Percentiles rank a stretch among this genome's conserved stretches.
Evolutionary conservation across 2,329 filamentous ascomycete species (phyloP).

Genomic region (Aciculosporium take): DNA sequence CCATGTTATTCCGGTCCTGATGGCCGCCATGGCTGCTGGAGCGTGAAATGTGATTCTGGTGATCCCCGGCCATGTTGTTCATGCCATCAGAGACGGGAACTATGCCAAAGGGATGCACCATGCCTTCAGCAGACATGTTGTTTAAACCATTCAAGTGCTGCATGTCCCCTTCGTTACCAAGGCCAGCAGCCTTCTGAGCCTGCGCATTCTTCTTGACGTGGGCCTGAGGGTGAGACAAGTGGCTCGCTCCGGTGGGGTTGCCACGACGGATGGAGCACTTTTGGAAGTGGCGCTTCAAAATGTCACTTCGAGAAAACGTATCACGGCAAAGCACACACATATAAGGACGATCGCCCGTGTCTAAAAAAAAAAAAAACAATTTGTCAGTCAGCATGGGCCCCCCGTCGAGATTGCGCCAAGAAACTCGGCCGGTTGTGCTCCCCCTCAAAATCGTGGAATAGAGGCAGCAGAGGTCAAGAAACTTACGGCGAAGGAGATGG

Average conservation of each 20-base stretch:
- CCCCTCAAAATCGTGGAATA: too few species aligned
- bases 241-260: constrained; percentile 87
- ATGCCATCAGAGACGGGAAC: constrained; percentile 42
- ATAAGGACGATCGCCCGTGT: constrained; percentile 95
- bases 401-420: constrained; percentile 16
- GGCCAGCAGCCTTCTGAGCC: constrained; percentile 39
- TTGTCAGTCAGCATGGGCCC: constrained; percentile 14
- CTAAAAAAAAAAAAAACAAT: constrained; percentile 41
- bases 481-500: constrained; percentile 90
- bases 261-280: constrained; percentile 95
- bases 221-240: constrained; percentile 83
- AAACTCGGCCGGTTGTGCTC: neutral
- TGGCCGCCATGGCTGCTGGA: constrained; percentile 43
- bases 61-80: constrained; percentile 45
- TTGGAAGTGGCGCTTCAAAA: constrained; percentile 96
- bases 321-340: constrained; percentile 97
- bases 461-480: neutral
- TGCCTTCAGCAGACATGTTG: constrained; percentile 42
- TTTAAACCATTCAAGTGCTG: constrained; percentile 47
- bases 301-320: constrained; percentile 95
- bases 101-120: constrained; percentile 44
- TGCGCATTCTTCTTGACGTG: constrained; percentile 67
- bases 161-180: constrained; percentile 39
- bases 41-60: constrained; percentile 43
- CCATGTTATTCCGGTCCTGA: constrained; percentile 43